Base-by-base conservation (phyloP, 2,329 filamentous ascomycete species). In the Diaporthe eres region DNA sequence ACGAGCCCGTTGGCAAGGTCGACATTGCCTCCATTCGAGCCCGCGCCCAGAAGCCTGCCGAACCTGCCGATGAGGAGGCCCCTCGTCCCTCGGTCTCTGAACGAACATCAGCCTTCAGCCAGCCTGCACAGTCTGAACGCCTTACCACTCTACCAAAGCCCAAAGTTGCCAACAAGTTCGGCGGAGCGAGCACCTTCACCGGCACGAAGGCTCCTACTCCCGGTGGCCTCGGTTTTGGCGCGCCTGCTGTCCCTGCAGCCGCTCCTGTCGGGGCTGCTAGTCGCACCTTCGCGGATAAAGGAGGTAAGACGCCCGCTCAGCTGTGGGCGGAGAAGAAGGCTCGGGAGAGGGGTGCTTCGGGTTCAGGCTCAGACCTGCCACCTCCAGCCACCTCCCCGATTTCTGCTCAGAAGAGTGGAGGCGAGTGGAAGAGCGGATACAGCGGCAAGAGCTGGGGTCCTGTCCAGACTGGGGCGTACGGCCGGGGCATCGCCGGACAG, bases 281-380 rank as follows among this genome's bases (percentile, higher is more conserved):
- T 85, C 93, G 95, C 81, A 98, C 95, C 0, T 99, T 98, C 87
- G 97, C 97, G 22, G 96, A 98, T 79, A 89, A 97, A 83, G 96
- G 94, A 78, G 97, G 97, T 77, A 99, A 98, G 88, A 98, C 97
- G 7, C 97, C 97, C 9, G 96, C 97, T 42, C 97, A 99, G 84
- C 86, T 98, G 49, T 99, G 97, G 97, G 96, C 96, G 0, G 97
- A 99, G 87, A 98, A 96, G 87, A 98, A 98, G 87, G 96, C 94
- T 51, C 93, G 92, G 77, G 92, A 97, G 83, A 90, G 93, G 71
- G 92, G 90, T 61, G 87, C 86, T 55, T 79, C 75, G 72, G 86
- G 83, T 70, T 86, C 89, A 68, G 85, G 87, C 39, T 84, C 88
- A 70, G 83, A 87, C 28, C 82, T 89, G 58, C 81, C 85, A 71